Percentiles rank a stretch among this genome's conserved stretches.
phyloP scores from a whole-genome alignment of 2,329 filamentous ascomycete species.

The Beauveria sp. region DNA sequence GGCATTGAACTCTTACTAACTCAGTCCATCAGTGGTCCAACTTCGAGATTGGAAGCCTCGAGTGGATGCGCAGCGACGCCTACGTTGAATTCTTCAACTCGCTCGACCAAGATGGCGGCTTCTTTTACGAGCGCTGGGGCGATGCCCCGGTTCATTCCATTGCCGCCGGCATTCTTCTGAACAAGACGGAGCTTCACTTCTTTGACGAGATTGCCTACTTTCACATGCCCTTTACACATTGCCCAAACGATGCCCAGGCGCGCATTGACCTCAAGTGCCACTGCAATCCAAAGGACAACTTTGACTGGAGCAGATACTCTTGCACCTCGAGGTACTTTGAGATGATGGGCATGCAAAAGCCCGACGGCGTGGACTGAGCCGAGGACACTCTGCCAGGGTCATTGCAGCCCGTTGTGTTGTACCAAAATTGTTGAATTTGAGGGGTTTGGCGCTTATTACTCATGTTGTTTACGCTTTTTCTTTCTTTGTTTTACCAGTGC shows the following conservation, averaged over 20 bases:
- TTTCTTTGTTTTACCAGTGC: background rate
- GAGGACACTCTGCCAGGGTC: slow-evolving; percentile 39
- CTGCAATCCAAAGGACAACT: slow-evolving; percentile 94
- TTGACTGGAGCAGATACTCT: slow-evolving; percentile 99
- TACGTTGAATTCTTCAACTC: slow-evolving; percentile 88
- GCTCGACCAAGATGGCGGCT: slow-evolving; percentile 90
- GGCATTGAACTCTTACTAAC: slow-evolving; percentile 19
- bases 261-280: slow-evolving; percentile 82
- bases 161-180: slow-evolving; percentile 75
- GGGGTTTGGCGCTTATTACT: background rate
- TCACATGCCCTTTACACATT: slow-evolving; percentile 96
- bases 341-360: slow-evolving; percentile 71
- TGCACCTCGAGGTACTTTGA: slow-evolving; percentile 86
- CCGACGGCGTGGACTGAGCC: slow-evolving; percentile 68
- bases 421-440: background rate
- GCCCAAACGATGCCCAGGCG: slow-evolving; percentile 81
- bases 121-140: slow-evolving; percentile 98
- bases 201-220: slow-evolving; percentile 99
- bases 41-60: slow-evolving; percentile 90
- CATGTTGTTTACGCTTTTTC: background rate
- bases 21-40: slow-evolving; percentile 73
- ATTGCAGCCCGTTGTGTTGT: background rate
- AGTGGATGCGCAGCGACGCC: slow-evolving; percentile 83
- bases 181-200: slow-evolving; percentile 94
- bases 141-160: slow-evolving; percentile 99